Conservation (phyloP, 306 rosid genomes). For the Ormosia semicastrata region DNA sequence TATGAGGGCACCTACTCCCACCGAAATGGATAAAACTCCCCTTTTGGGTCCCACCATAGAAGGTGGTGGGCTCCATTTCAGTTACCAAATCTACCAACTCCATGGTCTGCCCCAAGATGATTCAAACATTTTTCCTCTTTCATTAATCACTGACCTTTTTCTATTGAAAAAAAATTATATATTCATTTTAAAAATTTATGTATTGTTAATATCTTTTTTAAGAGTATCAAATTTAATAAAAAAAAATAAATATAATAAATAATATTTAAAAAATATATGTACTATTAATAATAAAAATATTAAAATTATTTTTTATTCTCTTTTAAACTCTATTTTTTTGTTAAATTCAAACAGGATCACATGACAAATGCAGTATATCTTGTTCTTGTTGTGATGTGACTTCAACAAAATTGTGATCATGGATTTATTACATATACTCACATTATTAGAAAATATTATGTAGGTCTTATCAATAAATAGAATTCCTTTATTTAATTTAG, state of each 20-base stretch:
- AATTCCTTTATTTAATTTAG: neutral
- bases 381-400: neutral
- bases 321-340: neutral
- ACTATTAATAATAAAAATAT: too few species aligned
- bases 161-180: too few species aligned
- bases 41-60: constrained; percentile 20
- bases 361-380: neutral
- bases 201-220: too few species aligned
- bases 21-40: neutral
- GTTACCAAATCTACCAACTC: neutral
- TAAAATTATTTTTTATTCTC: too few species aligned
- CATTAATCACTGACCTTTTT: neutral
- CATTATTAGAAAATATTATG: neutral
- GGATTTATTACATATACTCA: neutral
- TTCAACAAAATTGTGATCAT: neutral
- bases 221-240: too few species aligned
- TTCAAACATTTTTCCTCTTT: neutral
- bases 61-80: constrained; percentile 22
- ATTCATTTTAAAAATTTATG: too few species aligned
- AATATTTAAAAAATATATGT: too few species aligned
- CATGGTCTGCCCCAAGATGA: neutral
- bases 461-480: neutral
- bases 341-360: constrained; percentile 18
- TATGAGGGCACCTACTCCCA: constrained; percentile 9
- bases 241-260: too few species aligned